Conservation (phyloP, 208 protist genomes). For the Porcisia deanei region DNA sequence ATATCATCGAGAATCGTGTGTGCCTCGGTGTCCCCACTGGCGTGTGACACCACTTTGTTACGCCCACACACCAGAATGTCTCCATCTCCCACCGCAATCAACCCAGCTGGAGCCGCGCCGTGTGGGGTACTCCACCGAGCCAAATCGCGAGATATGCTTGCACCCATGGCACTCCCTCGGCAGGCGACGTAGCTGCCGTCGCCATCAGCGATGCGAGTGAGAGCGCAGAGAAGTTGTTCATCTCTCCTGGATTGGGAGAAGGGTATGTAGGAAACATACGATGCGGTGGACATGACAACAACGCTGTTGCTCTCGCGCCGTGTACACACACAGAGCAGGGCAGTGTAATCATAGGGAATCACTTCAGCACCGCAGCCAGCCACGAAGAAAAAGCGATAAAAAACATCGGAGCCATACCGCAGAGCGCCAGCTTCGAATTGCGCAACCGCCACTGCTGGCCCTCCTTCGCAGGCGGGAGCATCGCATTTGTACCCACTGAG, state of each 20-base stretch:
- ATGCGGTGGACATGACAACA: conserved; percentile 41
- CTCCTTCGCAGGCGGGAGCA: not conserved
- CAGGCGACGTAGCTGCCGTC: conserved; percentile 36
- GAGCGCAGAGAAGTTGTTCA: conserved; percentile 41
- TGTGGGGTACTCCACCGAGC: conserved; percentile 27
- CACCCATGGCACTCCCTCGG: conserved; percentile 56
- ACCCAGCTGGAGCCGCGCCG: conserved; percentile 15
- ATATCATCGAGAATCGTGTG: conserved; percentile 19
- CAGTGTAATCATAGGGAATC: conserved; percentile 77
- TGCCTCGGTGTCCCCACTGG: conserved; percentile 3
- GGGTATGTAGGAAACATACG: conserved; percentile 63
- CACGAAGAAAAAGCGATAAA: conserved; percentile 52
- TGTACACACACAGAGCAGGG: conserved; percentile 57
- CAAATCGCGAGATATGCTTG: conserved; percentile 48
- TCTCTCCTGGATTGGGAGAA: conserved; percentile 40
- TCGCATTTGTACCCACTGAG: conserved; percentile 25
- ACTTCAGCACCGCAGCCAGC: conserved; percentile 58
- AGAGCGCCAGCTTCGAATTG: conserved; percentile 9
- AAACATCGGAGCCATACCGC: conserved; percentile 12
- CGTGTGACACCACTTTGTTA: conserved; percentile 13
- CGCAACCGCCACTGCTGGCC: not conserved
- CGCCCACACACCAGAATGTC: conserved; percentile 25
- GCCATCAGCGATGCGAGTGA: conserved; percentile 28
- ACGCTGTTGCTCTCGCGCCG: conserved; percentile 4
- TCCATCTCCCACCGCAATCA: conserved; percentile 11